Evolutionary conservation across 139 green algal species (phyloP), one percentile per base, ranked within the genome.

Genomic region (Klebsormidium nitens): DNA sequence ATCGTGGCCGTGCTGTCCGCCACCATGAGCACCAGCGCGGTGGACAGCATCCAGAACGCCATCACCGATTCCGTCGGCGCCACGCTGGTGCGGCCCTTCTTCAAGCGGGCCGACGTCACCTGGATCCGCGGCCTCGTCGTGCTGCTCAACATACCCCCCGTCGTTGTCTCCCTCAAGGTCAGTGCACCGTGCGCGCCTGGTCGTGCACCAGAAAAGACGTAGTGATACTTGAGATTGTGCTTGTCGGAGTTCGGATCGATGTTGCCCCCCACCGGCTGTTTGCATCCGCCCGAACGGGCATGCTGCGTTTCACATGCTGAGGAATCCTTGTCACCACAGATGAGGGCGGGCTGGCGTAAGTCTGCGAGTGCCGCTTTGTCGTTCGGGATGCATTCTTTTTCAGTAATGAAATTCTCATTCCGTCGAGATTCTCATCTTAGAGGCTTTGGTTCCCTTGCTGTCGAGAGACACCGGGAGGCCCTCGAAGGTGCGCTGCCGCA

Each of bases 81-180:
- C 35, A 49, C 76, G 46, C 78, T 80, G 47, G 38, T 87, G 29
- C 75, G 76, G 57, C 36, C 55, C 44, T 2, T 59, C 4, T 36
- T 67, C 35, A 2, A 6, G 0, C 29, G 8, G 1, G 34, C 19
- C 5, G 59, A 36, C 55, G 72, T 84, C 38, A 31, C 57, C 11
- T 85, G 71, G 34, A 79, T 87, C n/a, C 80, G 85, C 35, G n/a
- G 78, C 0, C 59, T 82, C 26, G 83, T 93, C 19, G 23, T 91
- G 2, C 0, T 85, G 3, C 76, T 95, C 61, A 95, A 91, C 77
- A 61, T 90, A n/a, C 83, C 87, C 0, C 77, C 88, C 26, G 85
- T 92, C 1, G 47, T 91, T 36, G 66, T 87, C 5, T 62, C 59
- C 37, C 69, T 77, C 37, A 52, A 52, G 44, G 44, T 17, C 44